phyloP scores from a whole-genome alignment of 176 grass and related monocot genomes.

The Leersia perrieri region DNA sequence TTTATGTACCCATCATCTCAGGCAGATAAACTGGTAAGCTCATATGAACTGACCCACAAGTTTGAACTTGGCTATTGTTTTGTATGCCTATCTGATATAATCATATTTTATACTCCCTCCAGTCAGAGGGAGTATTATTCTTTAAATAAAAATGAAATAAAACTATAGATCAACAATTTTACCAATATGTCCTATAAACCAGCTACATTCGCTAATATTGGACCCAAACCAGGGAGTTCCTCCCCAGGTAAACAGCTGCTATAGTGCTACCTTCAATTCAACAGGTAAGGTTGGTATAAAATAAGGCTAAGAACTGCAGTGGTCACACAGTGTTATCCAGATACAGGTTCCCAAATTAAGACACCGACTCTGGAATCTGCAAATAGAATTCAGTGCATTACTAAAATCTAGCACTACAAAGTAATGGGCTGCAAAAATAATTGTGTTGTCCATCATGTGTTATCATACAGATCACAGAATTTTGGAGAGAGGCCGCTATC shows the following conservation, averaged over 20 bases:
- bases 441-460: background rate
- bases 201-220: background rate
- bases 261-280: background rate
- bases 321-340: background rate
- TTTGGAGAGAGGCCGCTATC: constrained; percentile 87
- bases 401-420: constrained; percentile 3
- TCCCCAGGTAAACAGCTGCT: background rate
- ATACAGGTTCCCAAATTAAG: background rate
- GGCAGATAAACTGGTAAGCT: constrained; percentile 69
- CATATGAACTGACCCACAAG: constrained; percentile 8
- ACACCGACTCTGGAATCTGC: background rate
- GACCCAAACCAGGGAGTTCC: background rate
- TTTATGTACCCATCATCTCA: constrained; percentile 61
- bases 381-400: background rate
- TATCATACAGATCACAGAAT: constrained; percentile 57
- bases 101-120: background rate
- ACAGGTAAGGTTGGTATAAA: background rate
- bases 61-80: constrained; percentile 7
- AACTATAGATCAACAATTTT: background rate
- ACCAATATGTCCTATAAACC: background rate
- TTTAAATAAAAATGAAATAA: constrained; percentile 12
- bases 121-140: too few species aligned
- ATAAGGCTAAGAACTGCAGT: background rate
- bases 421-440: background rate
- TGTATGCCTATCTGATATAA: background rate